Percentiles rank a stretch among this genome's conserved stretches.
Conservation (phyloP, 139 green algal genomes). For the Picochlorum sp. region DNA sequence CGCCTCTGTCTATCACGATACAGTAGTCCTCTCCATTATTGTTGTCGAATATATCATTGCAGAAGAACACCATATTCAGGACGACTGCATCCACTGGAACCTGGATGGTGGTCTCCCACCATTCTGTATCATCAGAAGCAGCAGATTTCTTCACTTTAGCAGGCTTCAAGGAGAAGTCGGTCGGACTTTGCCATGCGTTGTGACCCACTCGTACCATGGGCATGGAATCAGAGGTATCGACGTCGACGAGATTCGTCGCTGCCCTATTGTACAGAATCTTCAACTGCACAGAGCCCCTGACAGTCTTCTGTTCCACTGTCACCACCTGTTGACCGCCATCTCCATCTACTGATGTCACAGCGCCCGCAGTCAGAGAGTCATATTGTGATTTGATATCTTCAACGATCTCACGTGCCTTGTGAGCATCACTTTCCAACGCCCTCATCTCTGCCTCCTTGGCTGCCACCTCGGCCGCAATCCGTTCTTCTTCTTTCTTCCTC, state of each 20-base stretch:
- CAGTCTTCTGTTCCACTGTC: neutral
- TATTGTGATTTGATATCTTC: conserved; percentile 26
- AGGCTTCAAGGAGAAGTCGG: neutral
- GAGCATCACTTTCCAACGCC: neutral
- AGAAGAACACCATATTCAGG: conserved; percentile 71
- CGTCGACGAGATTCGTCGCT: neutral
- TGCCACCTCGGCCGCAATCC: conserved; percentile 11
- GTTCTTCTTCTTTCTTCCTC: conserved; percentile 6
- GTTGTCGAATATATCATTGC: conserved; percentile 71
- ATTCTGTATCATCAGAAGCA: conserved; percentile 19
- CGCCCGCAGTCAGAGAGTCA: conserved; percentile 16
- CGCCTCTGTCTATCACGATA: neutral
- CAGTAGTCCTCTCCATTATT: conserved; percentile 52
- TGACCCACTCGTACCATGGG: conserved; percentile 12
- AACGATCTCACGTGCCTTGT: conserved; percentile 17
- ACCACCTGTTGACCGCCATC: neutral
- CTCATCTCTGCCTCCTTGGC: conserved; percentile 24
- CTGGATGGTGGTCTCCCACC: conserved; percentile 47
- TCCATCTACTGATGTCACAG: neutral
- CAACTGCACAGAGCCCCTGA: neutral
- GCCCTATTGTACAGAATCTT: conserved; percentile 20
- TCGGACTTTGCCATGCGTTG: conserved; percentile 17
- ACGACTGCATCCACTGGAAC: conserved; percentile 41
- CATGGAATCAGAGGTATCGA: conserved; percentile 10
- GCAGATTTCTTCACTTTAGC: neutral